Base-by-base conservation (phyloP, 192 early-diverging fungal genomes). In the Entomortierella chlamydospora region DNA sequence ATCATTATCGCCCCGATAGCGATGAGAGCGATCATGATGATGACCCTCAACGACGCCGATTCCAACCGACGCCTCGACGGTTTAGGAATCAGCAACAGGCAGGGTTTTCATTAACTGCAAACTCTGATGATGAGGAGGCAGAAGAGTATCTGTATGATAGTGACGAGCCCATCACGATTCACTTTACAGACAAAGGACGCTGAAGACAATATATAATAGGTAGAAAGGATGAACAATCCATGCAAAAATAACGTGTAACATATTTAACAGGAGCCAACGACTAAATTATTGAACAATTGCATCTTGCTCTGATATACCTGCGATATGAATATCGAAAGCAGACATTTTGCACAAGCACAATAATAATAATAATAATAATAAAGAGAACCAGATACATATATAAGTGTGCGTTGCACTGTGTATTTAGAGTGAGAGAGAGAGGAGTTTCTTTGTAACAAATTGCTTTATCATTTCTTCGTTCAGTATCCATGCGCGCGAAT, bases 121-220 rank as follows among this genome's bases (percentile, higher is more conserved):
- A 68, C 39, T 50, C 51, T 4, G 64, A 57, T 23, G 67, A 57
- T 26, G 74, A 78, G 50, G 73, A 57, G 18, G 52, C 59, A 20
- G 74, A 78, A 64, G 74, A 78, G 50, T 68, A 78, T 50, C 12
- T 78, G 54, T 78, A 78, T 34, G 74, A 78, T 57, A 78, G 74
- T 23, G 74, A 78, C 31, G 74, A 78, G 31, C 66, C 67, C 4
- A 64, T 55, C 33, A 78, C 74, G 4, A 78, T 78, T 25, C 66
- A 43, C 43, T 69, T 77, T 43, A 69, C 54, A 8, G 51, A 76
- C 22, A 47, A 33, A 2, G 61, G 47, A 30, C 61, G 61, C 9
- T 62, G 61, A 62, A 26, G 6, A 34, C n/a, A 18, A 23, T 5
- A 3, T 8, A 23, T 23, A 47, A 47, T 47, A 4, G 20, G 2